Evolutionary conservation across 2,329 filamentous ascomycete species (phyloP).

Genomic region (Fusarium albidum): DNA sequence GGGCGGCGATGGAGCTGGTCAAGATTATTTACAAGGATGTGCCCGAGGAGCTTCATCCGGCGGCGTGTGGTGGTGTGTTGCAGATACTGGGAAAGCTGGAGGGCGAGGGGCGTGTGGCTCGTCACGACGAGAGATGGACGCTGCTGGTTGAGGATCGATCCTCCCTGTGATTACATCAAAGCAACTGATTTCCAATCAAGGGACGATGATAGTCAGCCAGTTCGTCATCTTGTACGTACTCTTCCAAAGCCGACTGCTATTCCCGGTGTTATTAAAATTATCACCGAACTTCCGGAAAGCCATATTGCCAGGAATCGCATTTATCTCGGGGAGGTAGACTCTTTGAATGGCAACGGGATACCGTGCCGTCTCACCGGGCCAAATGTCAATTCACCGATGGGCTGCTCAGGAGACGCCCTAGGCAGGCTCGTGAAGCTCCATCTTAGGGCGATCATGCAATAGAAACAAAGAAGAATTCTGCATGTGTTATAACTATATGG

Average conservation of each 20-base stretch:
- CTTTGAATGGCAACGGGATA: neutral
- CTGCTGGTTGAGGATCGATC: constrained; percentile 35
- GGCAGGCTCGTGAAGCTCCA: constrained; percentile 17
- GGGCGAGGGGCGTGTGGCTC: constrained; percentile 72
- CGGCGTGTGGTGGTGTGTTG: constrained; percentile 78
- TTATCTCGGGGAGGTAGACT: neutral
- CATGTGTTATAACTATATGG: neutral
- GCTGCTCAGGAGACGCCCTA: constrained; percentile 1
- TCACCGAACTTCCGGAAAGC: neutral
- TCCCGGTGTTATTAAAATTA: neutral
- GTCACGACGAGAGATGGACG: constrained; percentile 44
- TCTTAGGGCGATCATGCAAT: neutral
- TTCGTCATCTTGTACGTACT: too few species aligned
- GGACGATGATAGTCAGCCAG: neutral
- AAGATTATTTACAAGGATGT: constrained; percentile 85
- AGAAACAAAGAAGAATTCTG: neutral
- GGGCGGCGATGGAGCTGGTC: constrained; percentile 84
- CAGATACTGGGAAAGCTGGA: constrained; percentile 84
- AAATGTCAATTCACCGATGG: neutral
- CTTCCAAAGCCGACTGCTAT: neutral
- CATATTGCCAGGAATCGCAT: neutral
- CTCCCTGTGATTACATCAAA: constrained; percentile 26
- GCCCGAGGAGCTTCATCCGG: constrained; percentile 75
- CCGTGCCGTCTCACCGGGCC: neutral
- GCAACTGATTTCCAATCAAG: neutral